Conservation (phyloP, 2,329 filamentous ascomycete genomes). For the Nannizzia gypsea region DNA sequence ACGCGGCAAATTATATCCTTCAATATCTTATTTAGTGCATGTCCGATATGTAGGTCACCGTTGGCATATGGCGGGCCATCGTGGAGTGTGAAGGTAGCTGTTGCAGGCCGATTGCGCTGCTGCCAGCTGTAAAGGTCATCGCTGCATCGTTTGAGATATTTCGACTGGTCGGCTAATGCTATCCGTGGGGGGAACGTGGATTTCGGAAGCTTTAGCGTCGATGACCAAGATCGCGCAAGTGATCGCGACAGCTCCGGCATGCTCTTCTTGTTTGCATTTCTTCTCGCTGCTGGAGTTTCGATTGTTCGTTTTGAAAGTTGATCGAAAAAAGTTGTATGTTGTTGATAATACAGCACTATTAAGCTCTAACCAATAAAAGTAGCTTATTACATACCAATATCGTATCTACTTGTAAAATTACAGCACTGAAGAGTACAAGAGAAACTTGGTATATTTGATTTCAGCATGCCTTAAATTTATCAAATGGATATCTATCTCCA, state of each 20-base stretch:
- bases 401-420: background rate
- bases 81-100: slow-evolving; percentile 62
- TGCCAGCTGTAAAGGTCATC: slow-evolving; percentile 91
- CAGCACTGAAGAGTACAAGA: background rate
- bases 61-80: slow-evolving; percentile 98
- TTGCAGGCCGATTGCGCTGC: slow-evolving; percentile 39
- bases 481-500: background rate
- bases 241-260: slow-evolving; percentile 15
- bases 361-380: background rate
- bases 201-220: slow-evolving; percentile 62
- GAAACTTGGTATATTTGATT: background rate
- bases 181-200: slow-evolving; percentile 53
- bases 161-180: slow-evolving; percentile 34
- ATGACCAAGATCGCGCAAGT: slow-evolving; percentile 44
- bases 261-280: slow-evolving; percentile 10
- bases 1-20: slow-evolving; percentile 86
- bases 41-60: slow-evolving; percentile 78
- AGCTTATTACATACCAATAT: background rate
- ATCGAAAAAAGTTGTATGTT: background rate
- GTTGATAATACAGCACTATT: background rate
- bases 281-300: background rate
- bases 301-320: background rate
- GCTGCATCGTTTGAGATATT: slow-evolving; percentile 63
- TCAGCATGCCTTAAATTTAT: background rate
- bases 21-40: slow-evolving; percentile 91